Evolutionary conservation across 768 basidiomycete genomes (phyloP).

Genomic region (Auricularia auricula-judae): DNA sequence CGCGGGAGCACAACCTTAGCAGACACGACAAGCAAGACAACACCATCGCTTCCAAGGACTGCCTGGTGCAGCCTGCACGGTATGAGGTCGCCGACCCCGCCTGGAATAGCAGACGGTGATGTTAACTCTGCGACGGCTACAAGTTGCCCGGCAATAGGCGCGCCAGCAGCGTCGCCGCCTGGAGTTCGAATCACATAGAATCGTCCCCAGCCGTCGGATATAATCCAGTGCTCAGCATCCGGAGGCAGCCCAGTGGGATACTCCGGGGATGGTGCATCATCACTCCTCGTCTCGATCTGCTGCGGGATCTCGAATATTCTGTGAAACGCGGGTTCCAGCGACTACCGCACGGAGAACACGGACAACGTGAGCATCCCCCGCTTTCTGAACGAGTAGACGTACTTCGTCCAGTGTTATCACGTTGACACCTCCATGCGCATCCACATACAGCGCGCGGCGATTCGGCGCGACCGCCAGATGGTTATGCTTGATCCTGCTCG

Average conservation of each 20-base stretch:
- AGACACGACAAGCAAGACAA: not conserved
- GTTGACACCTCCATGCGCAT: slow-evolving; percentile 50
- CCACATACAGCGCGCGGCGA: slow-evolving; percentile 53
- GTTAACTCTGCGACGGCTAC: not conserved
- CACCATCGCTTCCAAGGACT: not conserved
- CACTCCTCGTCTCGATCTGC: slow-evolving; percentile 24
- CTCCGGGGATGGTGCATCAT: slow-evolving; percentile 27
- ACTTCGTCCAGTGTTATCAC: slow-evolving; percentile 48
- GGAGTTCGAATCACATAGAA: slow-evolving; percentile 40
- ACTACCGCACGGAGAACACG: slow-evolving; percentile 25
- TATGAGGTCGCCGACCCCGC: not conserved
- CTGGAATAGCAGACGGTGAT: not conserved
- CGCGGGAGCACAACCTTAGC: not conserved
- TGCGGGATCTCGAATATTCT: slow-evolving; percentile 50
- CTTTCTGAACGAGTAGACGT: slow-evolving; percentile 19
- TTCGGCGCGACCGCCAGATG: slow-evolving; percentile 45
- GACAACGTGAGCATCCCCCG: not conserved
- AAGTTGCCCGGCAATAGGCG: not conserved
- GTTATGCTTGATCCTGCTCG: slow-evolving; percentile 76
- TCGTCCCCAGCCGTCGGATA: slow-evolving; percentile 61
- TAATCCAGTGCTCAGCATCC: slow-evolving; percentile 34
- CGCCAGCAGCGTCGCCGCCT: slow-evolving; percentile 16
- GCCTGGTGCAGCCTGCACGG: slow-evolving; percentile 1
- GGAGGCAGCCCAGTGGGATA: slow-evolving; percentile 65
- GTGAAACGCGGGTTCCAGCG: slow-evolving; percentile 38